A percentile compares a stretch with the other conserved stretches of the same genome.
Evolutionary conservation across 371 early-diverging fungal genomes (phyloP).

Genomic region (Mortierella sp.): DNA sequence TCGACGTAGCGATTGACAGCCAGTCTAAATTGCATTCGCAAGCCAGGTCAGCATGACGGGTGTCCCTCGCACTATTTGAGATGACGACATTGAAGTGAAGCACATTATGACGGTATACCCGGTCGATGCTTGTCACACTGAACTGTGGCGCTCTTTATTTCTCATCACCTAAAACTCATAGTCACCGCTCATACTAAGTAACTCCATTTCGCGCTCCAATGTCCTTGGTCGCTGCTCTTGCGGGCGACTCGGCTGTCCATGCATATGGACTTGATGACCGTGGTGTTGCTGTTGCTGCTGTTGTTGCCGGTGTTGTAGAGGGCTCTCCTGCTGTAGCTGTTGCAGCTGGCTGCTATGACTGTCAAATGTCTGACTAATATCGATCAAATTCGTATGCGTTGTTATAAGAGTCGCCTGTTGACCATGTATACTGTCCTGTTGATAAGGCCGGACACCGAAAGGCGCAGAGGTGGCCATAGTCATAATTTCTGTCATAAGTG

Average conservation of each 20-base stretch:
- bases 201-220: constrained; percentile 45
- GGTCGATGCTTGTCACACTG: background rate
- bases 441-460: constrained; percentile 20
- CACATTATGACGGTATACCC: too few species aligned
- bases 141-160: background rate
- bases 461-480: too few species aligned
- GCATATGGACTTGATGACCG: constrained; percentile 3
- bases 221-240: constrained; percentile 33
- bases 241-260: background rate
- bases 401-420: background rate
- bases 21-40: too few species aligned
- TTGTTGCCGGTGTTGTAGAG: too few species aligned
- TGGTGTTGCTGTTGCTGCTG: background rate
- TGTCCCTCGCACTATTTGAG: constrained; percentile 57
- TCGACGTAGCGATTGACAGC: too few species aligned
- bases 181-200: constrained; percentile 49
- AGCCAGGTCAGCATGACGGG: too few species aligned
- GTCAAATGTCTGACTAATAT: background rate
- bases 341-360: too few species aligned
- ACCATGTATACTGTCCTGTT: constrained; percentile 21
- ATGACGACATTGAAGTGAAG: too few species aligned
- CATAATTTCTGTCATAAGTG: too few species aligned
- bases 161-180: constrained; percentile 18
- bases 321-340: background rate
- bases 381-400: background rate